Conservation (phyloP, 2,329 filamentous ascomycete species). For the Venturia aucupariae region DNA sequence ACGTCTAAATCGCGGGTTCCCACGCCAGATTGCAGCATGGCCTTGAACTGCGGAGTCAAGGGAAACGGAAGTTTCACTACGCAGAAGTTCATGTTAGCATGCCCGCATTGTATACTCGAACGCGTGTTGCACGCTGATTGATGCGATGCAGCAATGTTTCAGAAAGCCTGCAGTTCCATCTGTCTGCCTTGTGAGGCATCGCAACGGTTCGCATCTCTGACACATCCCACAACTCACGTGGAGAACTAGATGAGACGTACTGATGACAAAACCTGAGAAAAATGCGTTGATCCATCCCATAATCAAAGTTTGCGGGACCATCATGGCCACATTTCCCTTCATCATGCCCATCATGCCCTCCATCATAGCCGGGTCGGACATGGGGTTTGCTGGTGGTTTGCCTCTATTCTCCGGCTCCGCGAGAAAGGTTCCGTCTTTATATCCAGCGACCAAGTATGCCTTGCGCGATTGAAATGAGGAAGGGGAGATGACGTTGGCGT, state of each 20-base stretch:
- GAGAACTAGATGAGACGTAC: constrained; percentile 42
- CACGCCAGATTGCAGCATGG: constrained; percentile 95
- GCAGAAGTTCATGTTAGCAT: constrained; percentile 18
- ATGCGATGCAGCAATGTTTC: constrained; percentile 5
- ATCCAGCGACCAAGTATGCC: constrained; percentile 69
- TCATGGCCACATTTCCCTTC: constrained; percentile 99
- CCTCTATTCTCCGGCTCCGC: constrained; percentile 82
- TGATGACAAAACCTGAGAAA: constrained; percentile 95
- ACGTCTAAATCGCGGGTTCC: constrained; percentile 94
- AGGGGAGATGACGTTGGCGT: constrained; percentile 70
- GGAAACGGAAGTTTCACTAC: constrained; percentile 94
- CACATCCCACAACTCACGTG: background rate
- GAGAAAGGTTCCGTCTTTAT: constrained; percentile 76
- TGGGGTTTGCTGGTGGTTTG: constrained; percentile 83
- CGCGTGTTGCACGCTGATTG: background rate
- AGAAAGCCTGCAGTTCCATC: constrained; percentile 3
- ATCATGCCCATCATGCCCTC: constrained; percentile 99
- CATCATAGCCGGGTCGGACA: constrained; percentile 93
- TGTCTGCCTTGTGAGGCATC: background rate
- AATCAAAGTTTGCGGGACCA: constrained; percentile 95
- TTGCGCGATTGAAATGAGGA: constrained; percentile 72
- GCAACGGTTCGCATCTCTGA: background rate
- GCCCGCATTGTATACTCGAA: constrained; percentile 16
- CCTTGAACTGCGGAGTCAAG: constrained; percentile 97
- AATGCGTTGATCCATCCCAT: constrained; percentile 99